Evolutionary conservation across 352 stramenopile genomes (phyloP).

Genomic region (Globisporangium solare): DNA sequence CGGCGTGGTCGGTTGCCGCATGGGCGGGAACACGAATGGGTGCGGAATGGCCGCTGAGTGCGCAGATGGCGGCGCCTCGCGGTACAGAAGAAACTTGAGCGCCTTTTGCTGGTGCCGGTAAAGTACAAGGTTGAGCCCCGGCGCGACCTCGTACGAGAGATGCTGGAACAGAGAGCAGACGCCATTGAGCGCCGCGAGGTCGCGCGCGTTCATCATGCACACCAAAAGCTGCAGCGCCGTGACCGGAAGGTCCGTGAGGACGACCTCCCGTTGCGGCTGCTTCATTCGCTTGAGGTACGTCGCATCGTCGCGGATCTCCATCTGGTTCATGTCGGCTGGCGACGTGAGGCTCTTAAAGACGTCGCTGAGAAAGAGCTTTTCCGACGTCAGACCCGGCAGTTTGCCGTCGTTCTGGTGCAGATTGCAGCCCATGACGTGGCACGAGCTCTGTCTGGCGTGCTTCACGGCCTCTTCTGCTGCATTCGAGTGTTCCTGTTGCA

Average conservation of each 20-base stretch:
- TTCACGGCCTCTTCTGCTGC: conserved; percentile 17
- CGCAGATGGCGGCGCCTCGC: conserved; percentile 34
- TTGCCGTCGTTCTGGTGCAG: conserved; percentile 29
- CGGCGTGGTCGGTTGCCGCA: conserved; percentile 3
- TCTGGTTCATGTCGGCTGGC: conserved; percentile 50
- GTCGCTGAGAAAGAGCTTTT: conserved; percentile 50
- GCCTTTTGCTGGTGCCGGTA: conserved; percentile 71
- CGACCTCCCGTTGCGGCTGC: conserved; percentile 19
- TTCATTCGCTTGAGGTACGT: conserved; percentile 59
- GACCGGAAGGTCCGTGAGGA: conserved; percentile 65
- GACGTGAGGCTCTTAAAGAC: conserved; percentile 65
- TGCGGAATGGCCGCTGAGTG: conserved; percentile 21
- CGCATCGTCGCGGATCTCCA: conserved; percentile 61
- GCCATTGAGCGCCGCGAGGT: conserved; percentile 49
- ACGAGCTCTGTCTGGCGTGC: conserved; percentile 35
- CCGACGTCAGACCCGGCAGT: conserved; percentile 4
- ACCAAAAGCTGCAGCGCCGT: conserved; percentile 54
- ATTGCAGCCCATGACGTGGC: conserved; percentile 63
- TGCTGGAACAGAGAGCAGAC: conserved; percentile 78
- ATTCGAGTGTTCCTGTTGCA: conserved; percentile 12
- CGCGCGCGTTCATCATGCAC: conserved; percentile 50
- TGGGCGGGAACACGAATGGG: conserved; percentile 46
- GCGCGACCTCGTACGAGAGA: conserved; percentile 79
- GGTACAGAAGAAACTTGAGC: conserved; percentile 77
- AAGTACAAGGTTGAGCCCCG: conserved; percentile 62